Percentiles rank a stretch among this genome's conserved stretches.
Evolutionary conservation across 495 filamentous ascomycete species (phyloP).

Genomic region (Penicillium alfredii): DNA sequence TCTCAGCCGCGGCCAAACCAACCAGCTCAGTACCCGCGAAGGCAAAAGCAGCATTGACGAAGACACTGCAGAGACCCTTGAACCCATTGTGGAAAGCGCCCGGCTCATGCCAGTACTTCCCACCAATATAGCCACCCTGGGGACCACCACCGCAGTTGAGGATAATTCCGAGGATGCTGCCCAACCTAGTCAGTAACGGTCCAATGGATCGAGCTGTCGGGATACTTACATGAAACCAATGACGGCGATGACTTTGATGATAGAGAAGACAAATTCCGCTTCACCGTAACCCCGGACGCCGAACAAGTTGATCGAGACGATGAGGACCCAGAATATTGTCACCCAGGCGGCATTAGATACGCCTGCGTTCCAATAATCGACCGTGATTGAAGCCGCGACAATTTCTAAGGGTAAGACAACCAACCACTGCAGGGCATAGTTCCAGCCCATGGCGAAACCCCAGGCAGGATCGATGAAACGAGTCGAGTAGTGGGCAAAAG

Average conservation of each 20-base stretch:
- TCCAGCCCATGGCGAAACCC: constrained; percentile 99
- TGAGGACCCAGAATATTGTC: constrained; percentile 69
- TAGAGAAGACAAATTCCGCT: constrained; percentile 82
- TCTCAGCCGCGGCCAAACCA: constrained; percentile 83
- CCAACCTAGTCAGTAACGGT: too few species aligned
- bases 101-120: constrained; percentile 72
- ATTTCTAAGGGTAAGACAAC: constrained; percentile 84
- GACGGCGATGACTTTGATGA: constrained; percentile 80
- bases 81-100: constrained; percentile 91
- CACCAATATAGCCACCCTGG: constrained; percentile 72
- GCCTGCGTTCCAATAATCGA: constrained; percentile 70
- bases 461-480: constrained; percentile 91
- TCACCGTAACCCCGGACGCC: constrained; percentile 87
- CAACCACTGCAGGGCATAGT: constrained; percentile 95
- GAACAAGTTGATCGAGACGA: constrained; percentile 77
- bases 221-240: constrained; percentile 81
- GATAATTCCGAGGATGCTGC: constrained; percentile 74
- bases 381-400: constrained; percentile 82
- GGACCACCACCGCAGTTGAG: constrained; percentile 76
- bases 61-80: constrained; percentile 89
- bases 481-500: constrained; percentile 88
- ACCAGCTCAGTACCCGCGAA: constrained; percentile 94
- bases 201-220: too few species aligned
- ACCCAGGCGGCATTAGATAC: constrained; percentile 76
- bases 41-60: constrained; percentile 88